Evolutionary conservation across 345 rosid species (phyloP).

Genomic region (Carallia brachiata): DNA sequence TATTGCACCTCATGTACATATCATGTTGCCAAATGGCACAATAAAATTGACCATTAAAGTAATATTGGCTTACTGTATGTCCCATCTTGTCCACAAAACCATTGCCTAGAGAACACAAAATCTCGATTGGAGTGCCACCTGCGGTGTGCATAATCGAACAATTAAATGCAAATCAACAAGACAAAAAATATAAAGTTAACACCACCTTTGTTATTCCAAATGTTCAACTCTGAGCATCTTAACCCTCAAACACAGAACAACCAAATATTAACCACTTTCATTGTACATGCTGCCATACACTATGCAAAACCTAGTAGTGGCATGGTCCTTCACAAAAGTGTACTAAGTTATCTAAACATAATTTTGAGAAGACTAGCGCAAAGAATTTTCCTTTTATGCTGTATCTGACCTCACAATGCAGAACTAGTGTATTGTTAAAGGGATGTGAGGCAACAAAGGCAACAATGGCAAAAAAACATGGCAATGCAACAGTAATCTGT

Average conservation of each 20-base stretch:
- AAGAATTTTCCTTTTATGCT: neutral
- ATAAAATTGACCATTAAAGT: constrained; percentile 4
- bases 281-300: too few relatives aligned
- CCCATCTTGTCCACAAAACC: constrained; percentile 97
- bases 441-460: too few relatives aligned
- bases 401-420: neutral
- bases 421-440: neutral
- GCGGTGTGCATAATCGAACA: constrained; percentile 31
- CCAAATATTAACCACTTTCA: too few relatives aligned
- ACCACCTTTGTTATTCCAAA: neutral
- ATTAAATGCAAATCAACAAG: constrained; percentile 11
- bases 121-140: constrained; percentile 94
- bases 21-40: constrained; percentile 1
- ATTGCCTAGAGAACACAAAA: constrained; percentile 93
- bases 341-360: neutral
- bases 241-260: too few relatives aligned
- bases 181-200: constrained; percentile 4
- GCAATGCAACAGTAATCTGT: too few relatives aligned
- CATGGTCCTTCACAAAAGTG: neutral
- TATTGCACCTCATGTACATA: neutral
- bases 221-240: neutral
- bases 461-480: too few relatives aligned
- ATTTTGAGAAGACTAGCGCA: neutral
- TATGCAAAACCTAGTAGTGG: constrained; percentile 1
- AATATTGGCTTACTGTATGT: constrained; percentile 71